phyloP scores from a whole-genome alignment of 148 eudicot species.

The Agrostemma githago region DNA sequence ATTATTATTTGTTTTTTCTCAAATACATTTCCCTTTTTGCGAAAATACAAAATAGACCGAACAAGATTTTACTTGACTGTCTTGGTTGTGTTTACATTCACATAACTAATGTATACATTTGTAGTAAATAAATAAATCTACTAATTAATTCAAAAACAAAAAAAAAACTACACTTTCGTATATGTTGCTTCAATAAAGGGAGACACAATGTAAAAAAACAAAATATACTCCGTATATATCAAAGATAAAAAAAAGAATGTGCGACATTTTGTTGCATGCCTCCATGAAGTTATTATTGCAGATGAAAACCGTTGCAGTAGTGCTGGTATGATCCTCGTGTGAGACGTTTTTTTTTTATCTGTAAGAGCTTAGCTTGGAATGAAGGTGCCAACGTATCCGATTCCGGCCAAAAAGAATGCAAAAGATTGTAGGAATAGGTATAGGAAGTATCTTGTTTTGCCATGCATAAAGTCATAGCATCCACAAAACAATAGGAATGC shows the following conservation, averaged over 20 bases:
- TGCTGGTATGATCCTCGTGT: too few relatives aligned
- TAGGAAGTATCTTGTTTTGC: conserved; percentile 56
- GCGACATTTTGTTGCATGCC: not conserved
- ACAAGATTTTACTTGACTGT: not conserved
- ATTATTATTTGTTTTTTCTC: not conserved
- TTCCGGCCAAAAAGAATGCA: conserved; percentile 65
- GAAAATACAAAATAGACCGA: conserved; percentile 9
- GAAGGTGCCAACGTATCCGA: conserved; percentile 66
- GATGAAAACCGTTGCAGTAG: too few relatives aligned
- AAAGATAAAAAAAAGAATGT: conserved; percentile 5
- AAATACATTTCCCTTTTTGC: not conserved
- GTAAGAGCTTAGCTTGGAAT: conserved; percentile 39
- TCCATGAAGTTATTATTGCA: not conserved
- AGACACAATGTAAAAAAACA: not conserved
- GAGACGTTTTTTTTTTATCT: too few relatives aligned
- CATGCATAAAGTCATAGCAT: conserved; percentile 50
- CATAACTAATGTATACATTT: not conserved
- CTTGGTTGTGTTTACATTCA: not conserved
- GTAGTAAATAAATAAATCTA: not conserved
- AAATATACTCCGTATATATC: not conserved
- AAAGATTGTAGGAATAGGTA: conserved; percentile 64
- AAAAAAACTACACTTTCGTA: not conserved
- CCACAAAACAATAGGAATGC: conserved; percentile 57
- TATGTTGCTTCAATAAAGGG: not conserved
- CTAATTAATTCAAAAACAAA: not conserved